phyloP scores from a whole-genome alignment of 106 monocot species.

The Hemerocallis citrina region DNA sequence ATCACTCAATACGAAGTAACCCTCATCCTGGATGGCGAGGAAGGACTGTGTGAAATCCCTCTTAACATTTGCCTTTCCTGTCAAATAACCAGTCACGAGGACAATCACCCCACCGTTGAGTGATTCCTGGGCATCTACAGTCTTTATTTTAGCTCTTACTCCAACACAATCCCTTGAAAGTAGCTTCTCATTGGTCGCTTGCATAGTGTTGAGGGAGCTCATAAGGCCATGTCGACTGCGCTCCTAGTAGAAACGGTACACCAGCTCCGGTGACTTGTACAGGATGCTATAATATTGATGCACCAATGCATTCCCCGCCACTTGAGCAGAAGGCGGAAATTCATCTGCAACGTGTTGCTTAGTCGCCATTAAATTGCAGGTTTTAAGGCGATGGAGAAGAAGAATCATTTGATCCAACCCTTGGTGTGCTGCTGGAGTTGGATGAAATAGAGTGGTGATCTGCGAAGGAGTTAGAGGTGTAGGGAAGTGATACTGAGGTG shows the following conservation, averaged over 20 bases:
- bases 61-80: conserved; percentile 41
- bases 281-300: conserved; percentile 56
- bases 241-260: conserved; percentile 54
- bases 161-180: conserved; percentile 40
- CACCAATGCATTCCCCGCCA: conserved; percentile 52
- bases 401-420: too few relatives aligned
- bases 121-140: conserved; percentile 64
- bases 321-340: conserved; percentile 11
- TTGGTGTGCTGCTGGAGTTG: too few relatives aligned
- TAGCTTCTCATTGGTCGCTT: conserved; percentile 72
- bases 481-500: too few relatives aligned
- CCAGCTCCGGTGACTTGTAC: conserved; percentile 43
- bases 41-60: conserved; percentile 68
- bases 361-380: too few relatives aligned
- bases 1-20: conserved; percentile 74
- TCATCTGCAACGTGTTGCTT: conserved; percentile 11
- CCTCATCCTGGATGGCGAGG: conserved; percentile 66
- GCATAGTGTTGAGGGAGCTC: conserved; percentile 31
- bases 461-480: too few relatives aligned
- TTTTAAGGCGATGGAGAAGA: too few relatives aligned
- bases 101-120: conserved; percentile 51
- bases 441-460: too few relatives aligned
- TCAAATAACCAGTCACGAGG: conserved; percentile 62
- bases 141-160: conserved; percentile 43
- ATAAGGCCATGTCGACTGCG: conserved; percentile 36